Evolutionary conservation across 345 rosid genomes (phyloP).

Genomic region (Eucalyptus marginata): DNA sequence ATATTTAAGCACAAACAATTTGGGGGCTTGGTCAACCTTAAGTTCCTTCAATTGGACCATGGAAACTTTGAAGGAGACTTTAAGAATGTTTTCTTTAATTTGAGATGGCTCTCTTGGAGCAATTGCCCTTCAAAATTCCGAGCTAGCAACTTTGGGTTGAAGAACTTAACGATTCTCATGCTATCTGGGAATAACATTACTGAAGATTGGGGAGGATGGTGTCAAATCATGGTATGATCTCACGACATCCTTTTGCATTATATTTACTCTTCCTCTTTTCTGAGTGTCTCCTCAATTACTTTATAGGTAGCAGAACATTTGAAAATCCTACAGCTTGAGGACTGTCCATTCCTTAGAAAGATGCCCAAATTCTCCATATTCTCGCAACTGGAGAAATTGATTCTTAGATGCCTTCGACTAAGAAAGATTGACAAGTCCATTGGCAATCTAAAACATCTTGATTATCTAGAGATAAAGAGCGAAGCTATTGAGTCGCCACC

Average conservation of each 20-base stretch:
- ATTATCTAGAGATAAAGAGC: neutral
- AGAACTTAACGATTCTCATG: neutral
- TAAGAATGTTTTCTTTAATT: neutral
- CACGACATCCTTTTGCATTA: neutral
- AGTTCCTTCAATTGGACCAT: neutral
- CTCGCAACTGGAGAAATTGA: neutral
- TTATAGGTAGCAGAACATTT: neutral
- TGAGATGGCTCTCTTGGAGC: neutral
- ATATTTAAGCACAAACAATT: neutral
- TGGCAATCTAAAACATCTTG: neutral
- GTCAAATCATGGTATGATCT: neutral
- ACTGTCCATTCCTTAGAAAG: neutral
- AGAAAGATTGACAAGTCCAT: neutral
- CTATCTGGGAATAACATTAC: neutral
- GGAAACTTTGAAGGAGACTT: neutral
- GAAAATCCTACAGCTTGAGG: neutral
- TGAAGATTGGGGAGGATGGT: neutral
- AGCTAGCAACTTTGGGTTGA: neutral
- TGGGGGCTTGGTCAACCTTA: neutral
- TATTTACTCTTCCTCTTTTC: neutral
- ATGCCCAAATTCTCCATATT: accelerated
- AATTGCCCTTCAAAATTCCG: neutral
- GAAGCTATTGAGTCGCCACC: neutral
- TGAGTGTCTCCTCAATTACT: neutral
- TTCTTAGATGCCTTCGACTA: neutral